phyloP scores from a whole-genome alignment of 805 yeast species.

The Starmerella lactis-condensi region DNA sequence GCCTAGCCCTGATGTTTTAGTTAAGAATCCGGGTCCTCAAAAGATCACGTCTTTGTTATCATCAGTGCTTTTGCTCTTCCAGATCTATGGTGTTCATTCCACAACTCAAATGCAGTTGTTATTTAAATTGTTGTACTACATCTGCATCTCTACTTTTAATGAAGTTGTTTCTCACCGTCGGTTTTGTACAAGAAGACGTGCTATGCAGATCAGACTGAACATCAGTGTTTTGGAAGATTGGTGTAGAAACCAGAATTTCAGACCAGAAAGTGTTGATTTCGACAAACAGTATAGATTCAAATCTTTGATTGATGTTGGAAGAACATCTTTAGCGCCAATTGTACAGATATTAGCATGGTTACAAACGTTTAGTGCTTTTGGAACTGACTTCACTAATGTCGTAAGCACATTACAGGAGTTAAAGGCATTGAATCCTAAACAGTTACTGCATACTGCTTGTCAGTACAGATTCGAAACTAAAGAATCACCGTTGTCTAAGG shows the following conservation, averaged over 20 bases:
- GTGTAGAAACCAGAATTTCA: slow-evolving; percentile 53
- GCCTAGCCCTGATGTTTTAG: slow-evolving; percentile 51
- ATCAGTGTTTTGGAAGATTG: slow-evolving; percentile 81
- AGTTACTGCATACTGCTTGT: slow-evolving; percentile 50
- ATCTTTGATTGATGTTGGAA: slow-evolving; percentile 46
- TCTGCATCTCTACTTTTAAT: slow-evolving; percentile 57
- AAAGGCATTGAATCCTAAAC: slow-evolving; percentile 47
- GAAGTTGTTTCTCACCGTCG: slow-evolving; percentile 46
- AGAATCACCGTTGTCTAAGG: slow-evolving; percentile 47
- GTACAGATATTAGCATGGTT: slow-evolving; percentile 76
- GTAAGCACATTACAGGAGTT: slow-evolving; percentile 35
- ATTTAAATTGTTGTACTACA: slow-evolving; percentile 60
- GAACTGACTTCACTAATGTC: slow-evolving; percentile 29
- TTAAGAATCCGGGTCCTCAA: slow-evolving; percentile 77
- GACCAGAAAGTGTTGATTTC: slow-evolving; percentile 22
- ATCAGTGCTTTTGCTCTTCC: slow-evolving; percentile 70
- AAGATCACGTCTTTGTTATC: slow-evolving; percentile 71
- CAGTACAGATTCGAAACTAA: slow-evolving; percentile 70
- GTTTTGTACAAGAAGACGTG: slow-evolving; percentile 61
- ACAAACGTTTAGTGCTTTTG: slow-evolving; percentile 61
- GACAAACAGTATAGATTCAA: slow-evolving; percentile 28
- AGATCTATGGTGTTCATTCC: slow-evolving; percentile 63
- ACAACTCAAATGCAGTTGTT: slow-evolving; percentile 60
- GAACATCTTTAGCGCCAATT: slow-evolving; percentile 48
- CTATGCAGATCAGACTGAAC: slow-evolving; percentile 77